These are phyloP conservation scores for Aspergillus chevalieri DNA, from an alignment of 2,329 filamentous ascomycete genomes.

Conservation along the genomic window DNA sequence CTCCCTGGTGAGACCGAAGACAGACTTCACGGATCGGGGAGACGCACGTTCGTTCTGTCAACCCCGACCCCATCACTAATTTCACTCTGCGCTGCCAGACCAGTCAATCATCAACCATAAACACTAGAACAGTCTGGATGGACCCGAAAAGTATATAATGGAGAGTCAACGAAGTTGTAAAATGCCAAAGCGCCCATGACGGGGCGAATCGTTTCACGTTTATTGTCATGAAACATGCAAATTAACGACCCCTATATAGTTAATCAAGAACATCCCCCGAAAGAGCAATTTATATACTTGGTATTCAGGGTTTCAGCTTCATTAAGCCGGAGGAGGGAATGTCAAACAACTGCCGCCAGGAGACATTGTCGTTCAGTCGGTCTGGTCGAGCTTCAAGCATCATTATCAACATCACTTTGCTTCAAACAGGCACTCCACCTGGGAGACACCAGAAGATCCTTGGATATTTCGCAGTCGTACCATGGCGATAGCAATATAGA, in stretches of 20 bases:
- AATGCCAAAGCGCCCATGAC: conserved; percentile 8
- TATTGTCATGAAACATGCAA: conserved; percentile 12
- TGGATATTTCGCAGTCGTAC: no score
- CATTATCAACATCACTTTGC: neutral
- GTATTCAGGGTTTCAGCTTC: conserved; percentile 18
- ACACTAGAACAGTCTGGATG: neutral
- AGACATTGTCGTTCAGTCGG: neutral
- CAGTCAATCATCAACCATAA: neutral
- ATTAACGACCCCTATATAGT: conserved; percentile 5
- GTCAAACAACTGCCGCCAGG: neutral
- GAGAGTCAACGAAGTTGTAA: neutral
- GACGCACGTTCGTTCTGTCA: neutral
- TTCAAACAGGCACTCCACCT: no score
- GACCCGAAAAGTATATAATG: neutral
- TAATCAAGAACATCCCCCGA: neutral
- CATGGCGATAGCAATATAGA: no score
- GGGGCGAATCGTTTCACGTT: conserved; percentile 13
- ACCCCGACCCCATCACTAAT: no score
- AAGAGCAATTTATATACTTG: conserved; percentile 9
- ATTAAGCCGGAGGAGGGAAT: conserved; percentile 8
- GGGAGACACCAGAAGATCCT: no score
- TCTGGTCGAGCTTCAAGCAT: neutral
- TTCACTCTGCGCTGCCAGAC: no score
- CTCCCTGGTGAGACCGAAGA: neutral
- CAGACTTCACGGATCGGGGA: neutral